Conservation (phyloP, 2,329 filamentous ascomycete species). For the Arthrobotrys conoides region DNA sequence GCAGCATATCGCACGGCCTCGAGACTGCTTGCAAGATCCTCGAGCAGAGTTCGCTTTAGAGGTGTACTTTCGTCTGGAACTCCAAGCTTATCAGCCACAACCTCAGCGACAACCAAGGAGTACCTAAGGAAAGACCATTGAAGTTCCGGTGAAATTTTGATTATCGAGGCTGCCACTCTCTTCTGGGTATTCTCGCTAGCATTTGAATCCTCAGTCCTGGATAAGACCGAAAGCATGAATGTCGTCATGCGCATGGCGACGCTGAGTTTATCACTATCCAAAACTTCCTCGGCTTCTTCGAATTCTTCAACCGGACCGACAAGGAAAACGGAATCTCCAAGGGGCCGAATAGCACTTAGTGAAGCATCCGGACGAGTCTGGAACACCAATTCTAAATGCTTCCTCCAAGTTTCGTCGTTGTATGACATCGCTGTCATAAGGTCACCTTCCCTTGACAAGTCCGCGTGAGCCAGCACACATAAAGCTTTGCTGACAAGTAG, state of each 20-base stretch:
- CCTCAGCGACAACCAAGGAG: constrained; percentile 50
- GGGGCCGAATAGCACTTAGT: constrained; percentile 79
- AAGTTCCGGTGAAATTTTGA: constrained; percentile 33
- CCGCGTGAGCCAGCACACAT: constrained; percentile 46
- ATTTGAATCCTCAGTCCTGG: constrained; percentile 31
- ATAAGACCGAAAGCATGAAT: constrained; percentile 49
- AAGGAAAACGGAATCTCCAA: constrained; percentile 80
- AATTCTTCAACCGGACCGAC: constrained; percentile 66
- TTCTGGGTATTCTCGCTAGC: constrained; percentile 21
- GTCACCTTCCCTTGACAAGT: constrained; percentile 48
- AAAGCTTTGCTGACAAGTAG: constrained; percentile 48
- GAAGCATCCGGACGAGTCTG: constrained; percentile 70
- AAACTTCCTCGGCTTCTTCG: constrained; percentile 6
- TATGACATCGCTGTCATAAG: constrained; percentile 59
- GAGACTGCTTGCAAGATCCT: constrained; percentile 30
- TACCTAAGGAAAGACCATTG: constrained; percentile 57
- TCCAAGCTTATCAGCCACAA: constrained; percentile 39
- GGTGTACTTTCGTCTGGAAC: constrained; percentile 41
- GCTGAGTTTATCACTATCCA: constrained; percentile 41
- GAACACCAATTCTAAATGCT: constrained; percentile 55
- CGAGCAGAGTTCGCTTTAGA: constrained; percentile 27
- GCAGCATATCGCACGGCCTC: constrained; percentile 31
- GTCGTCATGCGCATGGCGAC: constrained; percentile 50
- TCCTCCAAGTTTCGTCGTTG: constrained; percentile 61
- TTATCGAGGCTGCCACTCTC: constrained; percentile 28